Base-by-base conservation (phyloP, 2,329 filamentous ascomycete genomes). In the Penicillium polonicum region DNA sequence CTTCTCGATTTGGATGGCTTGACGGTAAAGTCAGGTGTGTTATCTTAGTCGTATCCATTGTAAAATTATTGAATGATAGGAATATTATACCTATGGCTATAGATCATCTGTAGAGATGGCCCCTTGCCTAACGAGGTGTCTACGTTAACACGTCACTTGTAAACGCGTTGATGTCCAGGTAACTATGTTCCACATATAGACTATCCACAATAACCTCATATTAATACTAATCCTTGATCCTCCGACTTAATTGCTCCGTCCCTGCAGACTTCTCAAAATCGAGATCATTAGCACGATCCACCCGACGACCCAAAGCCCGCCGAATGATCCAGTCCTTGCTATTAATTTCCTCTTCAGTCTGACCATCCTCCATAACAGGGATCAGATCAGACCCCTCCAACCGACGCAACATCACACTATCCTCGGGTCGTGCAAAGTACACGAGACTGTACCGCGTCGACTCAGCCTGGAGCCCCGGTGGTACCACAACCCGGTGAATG, bases 351-450 rank as follows among this genome's bases (percentile, higher is more conserved):
- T 76, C 72, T 48, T 76, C 74, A 3, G 64, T 62, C 21, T 68
- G 67, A 6, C 63, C 70, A 12, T 68, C 62, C 15, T 63, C 65
- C 27, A 76, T 57, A 1, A 63, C 60, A 33, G 74, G 73, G 55
- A 77, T 76, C 12, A 62, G 61, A 45, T 65, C 54, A 46, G 73
- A 72, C 0, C 73, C 73, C 9, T 74, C 69, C 57, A 79, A 49
- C 39, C 74, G 67, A 57, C 70, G 76, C 64, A 82, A 61, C 23
- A 78, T 51, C 17, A 82, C 76, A 25, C 78, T 72, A 68, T 83
- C 77, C 63, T 78, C 80, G 3, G 82, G 82, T 60, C 83, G 67
- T 29, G 76, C 72, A 68, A 85, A 85, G 64, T 84, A 84, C 10
- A 84, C 82, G 21, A 85, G 61, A 68, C 81, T 83, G 65, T 79